Evolutionary conservation across 1,139 yeast species (phyloP).

Genomic region (Yamadazyma triangularis): DNA sequence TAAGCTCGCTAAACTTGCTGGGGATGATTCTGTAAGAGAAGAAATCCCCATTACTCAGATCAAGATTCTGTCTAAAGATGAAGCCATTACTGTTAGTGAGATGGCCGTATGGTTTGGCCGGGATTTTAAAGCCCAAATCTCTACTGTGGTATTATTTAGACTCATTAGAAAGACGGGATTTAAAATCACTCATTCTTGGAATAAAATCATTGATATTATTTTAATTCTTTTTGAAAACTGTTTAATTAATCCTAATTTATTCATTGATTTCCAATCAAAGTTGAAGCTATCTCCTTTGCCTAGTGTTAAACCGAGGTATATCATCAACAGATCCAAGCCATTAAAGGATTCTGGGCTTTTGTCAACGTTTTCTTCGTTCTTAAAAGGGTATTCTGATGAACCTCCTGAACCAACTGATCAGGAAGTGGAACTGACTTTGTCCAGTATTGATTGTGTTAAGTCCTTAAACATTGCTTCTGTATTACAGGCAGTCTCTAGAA

Average conservation of each 20-base stretch:
- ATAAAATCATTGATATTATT: constrained; percentile 53
- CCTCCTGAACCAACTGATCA: constrained; percentile 90
- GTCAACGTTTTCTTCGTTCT: constrained; percentile 85
- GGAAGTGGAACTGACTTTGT: constrained; percentile 80
- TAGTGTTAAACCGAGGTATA: constrained; percentile 60
- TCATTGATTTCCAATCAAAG: constrained; percentile 57
- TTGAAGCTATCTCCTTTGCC: constrained; percentile 51
- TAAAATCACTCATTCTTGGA: constrained; percentile 54
- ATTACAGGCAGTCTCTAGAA: constrained; percentile 40
- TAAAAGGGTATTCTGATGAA: constrained; percentile 83
- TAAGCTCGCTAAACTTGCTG: constrained; percentile 16
- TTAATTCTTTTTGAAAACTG: constrained; percentile 70
- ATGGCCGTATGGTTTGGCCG: constrained; percentile 80
- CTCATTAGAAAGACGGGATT: constrained; percentile 59
- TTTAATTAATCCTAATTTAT: constrained; percentile 63
- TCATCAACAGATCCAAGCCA: constrained; percentile 56
- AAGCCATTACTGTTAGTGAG: constrained; percentile 71
- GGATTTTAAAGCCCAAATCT: constrained; percentile 87
- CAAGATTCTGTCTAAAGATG: constrained; percentile 46
- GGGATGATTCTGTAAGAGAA: constrained; percentile 34
- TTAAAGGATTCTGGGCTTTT: constrained; percentile 71
- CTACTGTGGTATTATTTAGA: constrained; percentile 80
- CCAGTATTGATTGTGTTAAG: constrained; percentile 77
- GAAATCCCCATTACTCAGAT: constrained; percentile 47
- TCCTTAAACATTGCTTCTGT: constrained; percentile 56